A percentile compares a stretch with the other conserved stretches of the same genome.
Evolutionary conservation across 2,329 filamentous ascomycete genomes (phyloP).

Genomic region (Tolypocladium tundrense): DNA sequence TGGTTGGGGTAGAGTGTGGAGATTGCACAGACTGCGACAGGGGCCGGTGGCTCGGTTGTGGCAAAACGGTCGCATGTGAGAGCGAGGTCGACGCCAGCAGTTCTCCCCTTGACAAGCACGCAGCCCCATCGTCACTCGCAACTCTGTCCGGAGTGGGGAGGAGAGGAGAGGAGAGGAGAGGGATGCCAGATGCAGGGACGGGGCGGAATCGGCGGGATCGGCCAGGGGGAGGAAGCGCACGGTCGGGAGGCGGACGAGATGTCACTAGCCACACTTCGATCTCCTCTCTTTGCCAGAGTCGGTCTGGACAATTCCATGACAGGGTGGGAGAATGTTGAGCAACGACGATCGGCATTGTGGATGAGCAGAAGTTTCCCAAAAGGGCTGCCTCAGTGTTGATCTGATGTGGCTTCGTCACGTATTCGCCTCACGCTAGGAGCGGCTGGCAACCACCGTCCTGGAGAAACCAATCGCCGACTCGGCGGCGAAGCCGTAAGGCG

Average conservation of each 20-base stretch:
- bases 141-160: background rate
- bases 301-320: slow-evolving; percentile 3
- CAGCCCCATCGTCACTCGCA: background rate
- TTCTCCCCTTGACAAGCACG: background rate
- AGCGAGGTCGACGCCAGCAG: background rate
- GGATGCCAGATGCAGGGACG: background rate
- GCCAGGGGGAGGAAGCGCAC: background rate
- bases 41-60: background rate
- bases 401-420: slow-evolving; percentile 1
- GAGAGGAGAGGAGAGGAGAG: background rate
- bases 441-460: background rate
- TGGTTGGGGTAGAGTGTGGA: background rate
- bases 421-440: background rate
- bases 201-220: background rate
- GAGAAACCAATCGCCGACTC: background rate
- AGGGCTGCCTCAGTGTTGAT: background rate
- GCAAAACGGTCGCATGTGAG: background rate
- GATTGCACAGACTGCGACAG: background rate
- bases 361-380: background rate
- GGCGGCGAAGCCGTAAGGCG: too few relatives aligned
- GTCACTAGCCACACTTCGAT: slow-evolving; percentile 9
- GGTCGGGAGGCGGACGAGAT: slow-evolving; percentile 5
- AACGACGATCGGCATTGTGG: background rate
- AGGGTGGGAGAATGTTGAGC: background rate
- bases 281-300: background rate